phyloP scores from a whole-genome alignment of 2,329 filamentous ascomycete genomes.

The Calycina marina region DNA sequence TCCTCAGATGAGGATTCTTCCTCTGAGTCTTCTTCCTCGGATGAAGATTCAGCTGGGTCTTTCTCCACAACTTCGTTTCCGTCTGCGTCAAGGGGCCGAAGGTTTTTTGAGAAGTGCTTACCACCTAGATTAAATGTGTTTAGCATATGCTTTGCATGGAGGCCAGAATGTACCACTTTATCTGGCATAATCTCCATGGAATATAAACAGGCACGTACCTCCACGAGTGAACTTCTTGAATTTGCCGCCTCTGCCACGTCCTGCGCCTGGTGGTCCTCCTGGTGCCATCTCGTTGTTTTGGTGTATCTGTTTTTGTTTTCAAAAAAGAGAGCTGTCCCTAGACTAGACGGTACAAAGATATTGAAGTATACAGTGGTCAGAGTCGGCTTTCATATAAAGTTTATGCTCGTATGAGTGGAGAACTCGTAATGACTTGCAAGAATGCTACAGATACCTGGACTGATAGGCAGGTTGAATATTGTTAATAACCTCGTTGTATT shows the following conservation, averaged over 20 bases:
- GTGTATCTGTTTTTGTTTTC: neutral
- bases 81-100: slow-evolving; percentile 76
- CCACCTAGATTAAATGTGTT: slow-evolving; percentile 51
- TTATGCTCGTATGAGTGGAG: no score
- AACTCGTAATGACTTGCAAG: no score
- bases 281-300: slow-evolving; percentile 31
- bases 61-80: slow-evolving; percentile 80
- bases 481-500: no score
- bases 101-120: slow-evolving; percentile 87
- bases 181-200: no score
- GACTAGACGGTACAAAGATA: slow-evolving; percentile 1
- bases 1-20: slow-evolving; percentile 33
- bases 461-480: no score
- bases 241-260: slow-evolving; percentile 70
- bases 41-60: slow-evolving; percentile 36
- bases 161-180: neutral
- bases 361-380: neutral
- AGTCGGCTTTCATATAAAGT: neutral
- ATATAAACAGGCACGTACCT: slow-evolving; percentile 39
- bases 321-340: neutral
- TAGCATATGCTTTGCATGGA: slow-evolving; percentile 9
- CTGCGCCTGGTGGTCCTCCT: slow-evolving; percentile 25
- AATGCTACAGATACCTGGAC: no score
- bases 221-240: slow-evolving; percentile 88
- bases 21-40: slow-evolving; percentile 36